phyloP scores from a whole-genome alignment of 2,329 filamentous ascomycete species.

The Neonectria faginata region DNA sequence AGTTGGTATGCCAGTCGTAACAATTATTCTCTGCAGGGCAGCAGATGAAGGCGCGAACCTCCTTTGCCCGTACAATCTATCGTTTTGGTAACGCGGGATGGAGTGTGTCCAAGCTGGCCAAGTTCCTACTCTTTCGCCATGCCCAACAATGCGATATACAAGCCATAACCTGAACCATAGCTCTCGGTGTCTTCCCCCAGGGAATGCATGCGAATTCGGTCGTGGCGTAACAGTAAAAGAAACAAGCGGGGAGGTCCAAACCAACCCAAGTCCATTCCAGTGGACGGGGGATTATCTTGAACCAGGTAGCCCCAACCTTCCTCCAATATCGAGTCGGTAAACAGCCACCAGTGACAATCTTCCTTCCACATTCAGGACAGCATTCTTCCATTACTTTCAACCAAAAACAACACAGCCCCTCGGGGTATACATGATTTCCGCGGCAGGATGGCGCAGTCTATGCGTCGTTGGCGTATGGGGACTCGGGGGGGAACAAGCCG shows the following conservation, averaged over 20 bases:
- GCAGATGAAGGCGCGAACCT: constrained; percentile 52
- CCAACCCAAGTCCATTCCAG: constrained; percentile 27
- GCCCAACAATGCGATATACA: constrained; percentile 42
- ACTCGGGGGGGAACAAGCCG: constrained; percentile 23
- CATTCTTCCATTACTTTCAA: constrained; percentile 35
- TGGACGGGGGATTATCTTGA: constrained; percentile 28
- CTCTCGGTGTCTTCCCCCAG: constrained; percentile 44
- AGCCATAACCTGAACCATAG: constrained; percentile 30
- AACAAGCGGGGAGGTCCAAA: constrained; percentile 29
- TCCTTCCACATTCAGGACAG: constrained; percentile 20
- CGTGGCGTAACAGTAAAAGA: constrained; percentile 29
- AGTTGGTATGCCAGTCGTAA: constrained; percentile 47
- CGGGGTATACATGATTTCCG: constrained; percentile 38
- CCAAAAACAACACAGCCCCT: constrained; percentile 33
- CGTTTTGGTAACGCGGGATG: constrained; percentile 45
- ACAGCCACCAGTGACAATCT: constrained; percentile 35
- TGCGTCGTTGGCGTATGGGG: constrained; percentile 35
- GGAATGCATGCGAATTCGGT: constrained; percentile 34
- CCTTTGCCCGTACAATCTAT: constrained; percentile 54
- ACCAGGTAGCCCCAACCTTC: constrained; percentile 30
- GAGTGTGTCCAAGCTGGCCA: constrained; percentile 35
- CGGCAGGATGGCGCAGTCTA: constrained; percentile 34
- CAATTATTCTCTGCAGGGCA: constrained; percentile 49
- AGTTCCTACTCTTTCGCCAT: constrained; percentile 44
- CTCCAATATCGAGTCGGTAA: constrained; percentile 26